phyloP scores from a whole-genome alignment of 192 early-diverging fungal genomes.

The Umbelopsis ramanniana region DNA sequence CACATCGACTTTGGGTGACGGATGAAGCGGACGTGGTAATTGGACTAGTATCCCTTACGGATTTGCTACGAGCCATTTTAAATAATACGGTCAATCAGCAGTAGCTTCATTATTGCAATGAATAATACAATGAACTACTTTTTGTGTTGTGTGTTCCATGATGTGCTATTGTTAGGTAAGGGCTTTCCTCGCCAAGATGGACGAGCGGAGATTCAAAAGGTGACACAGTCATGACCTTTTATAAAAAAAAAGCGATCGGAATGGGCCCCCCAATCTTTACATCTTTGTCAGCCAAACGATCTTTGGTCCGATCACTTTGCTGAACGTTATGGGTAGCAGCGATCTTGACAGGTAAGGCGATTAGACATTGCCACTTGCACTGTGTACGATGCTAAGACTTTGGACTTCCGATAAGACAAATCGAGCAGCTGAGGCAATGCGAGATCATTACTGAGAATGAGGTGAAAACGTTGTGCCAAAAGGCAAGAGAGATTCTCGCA shows the following conservation, averaged over 20 bases:
- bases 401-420: conserved; percentile 59
- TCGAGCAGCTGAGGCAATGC: conserved; percentile 87
- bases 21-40: conserved; percentile 56
- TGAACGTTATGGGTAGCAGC: conserved; percentile 11
- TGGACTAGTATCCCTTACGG: conserved; percentile 83
- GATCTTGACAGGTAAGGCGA: conserved; percentile 13
- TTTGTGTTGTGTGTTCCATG: too few relatives aligned
- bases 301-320: background rate
- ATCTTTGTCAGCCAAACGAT: background rate
- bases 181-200: too few relatives aligned
- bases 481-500: conserved; percentile 93
- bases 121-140: background rate
- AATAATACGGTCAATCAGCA: background rate
- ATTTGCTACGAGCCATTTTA: conserved; percentile 59
- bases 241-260: background rate
- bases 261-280: background rate
- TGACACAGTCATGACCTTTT: background rate
- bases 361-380: too few relatives aligned
- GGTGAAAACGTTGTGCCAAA: conserved; percentile 92
- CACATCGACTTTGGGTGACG: conserved; percentile 83
- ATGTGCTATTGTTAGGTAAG: too few relatives aligned
- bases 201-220: background rate
- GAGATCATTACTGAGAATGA: conserved; percentile 92
- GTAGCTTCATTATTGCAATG: background rate
- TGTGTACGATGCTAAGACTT: background rate